These are phyloP conservation scores for Blastobotrys indianensis DNA, from an alignment of 1,139 yeast genomes.

Conservation along the genomic window DNA sequence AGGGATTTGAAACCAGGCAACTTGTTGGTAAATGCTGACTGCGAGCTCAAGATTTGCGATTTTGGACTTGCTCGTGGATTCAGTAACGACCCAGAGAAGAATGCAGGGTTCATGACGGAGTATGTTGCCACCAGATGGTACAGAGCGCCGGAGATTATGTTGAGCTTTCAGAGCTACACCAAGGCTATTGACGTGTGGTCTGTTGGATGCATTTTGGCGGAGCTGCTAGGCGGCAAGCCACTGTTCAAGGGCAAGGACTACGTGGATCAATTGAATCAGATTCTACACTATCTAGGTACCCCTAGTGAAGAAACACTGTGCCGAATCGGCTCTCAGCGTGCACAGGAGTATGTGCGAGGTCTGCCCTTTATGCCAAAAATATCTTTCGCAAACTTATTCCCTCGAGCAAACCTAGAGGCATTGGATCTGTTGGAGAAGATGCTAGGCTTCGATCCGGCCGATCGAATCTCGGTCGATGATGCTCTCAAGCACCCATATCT, in stretches of 20 bases:
- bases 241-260: slow-evolving; percentile 91
- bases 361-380: slow-evolving; percentile 78
- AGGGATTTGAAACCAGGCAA: slow-evolving; percentile 95
- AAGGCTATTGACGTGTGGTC: slow-evolving; percentile 98
- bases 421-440: slow-evolving; percentile 73
- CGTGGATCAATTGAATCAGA: slow-evolving; percentile 90
- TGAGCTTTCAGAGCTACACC: slow-evolving; percentile 86
- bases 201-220: slow-evolving; percentile 94
- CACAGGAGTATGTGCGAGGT: slow-evolving; percentile 86
- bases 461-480: slow-evolving; percentile 81
- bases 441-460: slow-evolving; percentile 82
- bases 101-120: slow-evolving; percentile 89
- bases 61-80: slow-evolving; percentile 97
- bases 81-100: slow-evolving; percentile 73
- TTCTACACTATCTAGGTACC: slow-evolving; percentile 78
- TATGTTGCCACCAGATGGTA: slow-evolving; percentile 98
- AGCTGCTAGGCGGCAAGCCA: slow-evolving; percentile 85
- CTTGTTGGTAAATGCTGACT: slow-evolving; percentile 86
- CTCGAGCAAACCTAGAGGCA: slow-evolving; percentile 82
- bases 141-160: slow-evolving; percentile 96
- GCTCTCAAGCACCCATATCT: slow-evolving; percentile 88
- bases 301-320: slow-evolving; percentile 79
- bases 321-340: slow-evolving; percentile 81
- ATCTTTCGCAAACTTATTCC: slow-evolving; percentile 68
- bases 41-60: slow-evolving; percentile 93